A percentile compares a stretch with the other conserved stretches of the same genome.
Conservation (phyloP, 1,284 basidiomycete genomes). For the Crepidotus sp. region DNA sequence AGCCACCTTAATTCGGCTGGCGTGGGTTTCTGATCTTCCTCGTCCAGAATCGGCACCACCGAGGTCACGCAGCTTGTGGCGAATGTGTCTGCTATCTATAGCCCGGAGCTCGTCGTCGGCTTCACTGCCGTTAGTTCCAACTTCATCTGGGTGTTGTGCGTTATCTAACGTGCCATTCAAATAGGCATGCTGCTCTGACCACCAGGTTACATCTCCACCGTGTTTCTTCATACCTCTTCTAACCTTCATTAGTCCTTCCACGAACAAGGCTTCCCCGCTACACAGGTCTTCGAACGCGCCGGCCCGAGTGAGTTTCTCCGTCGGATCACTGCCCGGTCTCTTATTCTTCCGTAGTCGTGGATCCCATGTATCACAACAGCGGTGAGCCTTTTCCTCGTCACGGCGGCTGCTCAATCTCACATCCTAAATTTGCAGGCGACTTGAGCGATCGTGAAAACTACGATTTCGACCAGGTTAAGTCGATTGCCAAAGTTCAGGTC, state of each 20-base stretch:
- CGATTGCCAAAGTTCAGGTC: slow-evolving; percentile 81
- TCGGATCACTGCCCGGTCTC: too few relatives aligned
- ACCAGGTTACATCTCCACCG: slow-evolving; percentile 42
- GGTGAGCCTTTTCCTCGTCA: slow-evolving; percentile 31
- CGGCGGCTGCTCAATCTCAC: background rate
- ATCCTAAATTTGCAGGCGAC: slow-evolving; percentile 43
- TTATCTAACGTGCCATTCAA: slow-evolving; percentile 1
- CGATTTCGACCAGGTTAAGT: slow-evolving; percentile 70
- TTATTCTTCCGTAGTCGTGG: slow-evolving; percentile 42
- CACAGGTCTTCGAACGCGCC: slow-evolving; percentile 76
- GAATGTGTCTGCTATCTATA: slow-evolving; percentile 68
- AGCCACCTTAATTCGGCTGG: slow-evolving; percentile 18
- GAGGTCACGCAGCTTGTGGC: slow-evolving; percentile 68
- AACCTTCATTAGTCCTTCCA: slow-evolving; percentile 56
- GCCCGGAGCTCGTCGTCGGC: slow-evolving; percentile 77
- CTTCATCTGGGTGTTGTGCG: too few relatives aligned
- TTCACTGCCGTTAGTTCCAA: slow-evolving; percentile 42
- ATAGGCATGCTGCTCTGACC: slow-evolving; percentile 81
- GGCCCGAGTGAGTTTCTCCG: slow-evolving; percentile 50
- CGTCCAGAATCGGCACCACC: slow-evolving; percentile 62
- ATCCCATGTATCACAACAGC: slow-evolving; percentile 82
- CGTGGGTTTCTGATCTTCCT: background rate
- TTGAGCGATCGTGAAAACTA: slow-evolving; percentile 69
- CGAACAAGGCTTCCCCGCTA: slow-evolving; percentile 72
- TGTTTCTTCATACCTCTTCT: slow-evolving; percentile 1